Evolutionary conservation across 1,139 yeast species (phyloP), one percentile per base, ranked within the genome.

Genomic region (Meyerozyma elateridarum): DNA sequence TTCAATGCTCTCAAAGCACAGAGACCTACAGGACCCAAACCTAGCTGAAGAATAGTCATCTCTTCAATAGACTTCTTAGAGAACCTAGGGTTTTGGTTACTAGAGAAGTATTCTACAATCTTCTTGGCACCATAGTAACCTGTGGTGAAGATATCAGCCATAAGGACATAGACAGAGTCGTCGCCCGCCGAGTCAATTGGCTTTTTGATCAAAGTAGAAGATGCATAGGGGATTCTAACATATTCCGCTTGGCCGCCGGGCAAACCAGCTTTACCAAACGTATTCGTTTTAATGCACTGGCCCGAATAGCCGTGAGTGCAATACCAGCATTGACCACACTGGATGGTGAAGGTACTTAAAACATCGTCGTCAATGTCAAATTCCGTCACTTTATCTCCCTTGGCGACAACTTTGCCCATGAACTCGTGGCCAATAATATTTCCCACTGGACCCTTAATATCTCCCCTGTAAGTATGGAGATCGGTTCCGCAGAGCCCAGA

Each of bases 111-210:
- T 41, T 75, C 71, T 13, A 67, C 48, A 16, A 76, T 75, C 40
- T 67, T 66, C 38, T 62, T 64, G 8, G 61, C 71, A 22, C 83
- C 83, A 45, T 67, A 73, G 51, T 73, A 77, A 0, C 82, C 85
- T 1, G 85, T 78, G 22, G 79, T 74, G 51, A 78, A 78, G 34
- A 78, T 78, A 51, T 78, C 85, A 6, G 82, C 78, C 80, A 78
- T 73, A 41, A 78, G 51, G 6, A 76, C 71, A 29, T 76, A 70
- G 6, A 72, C 64, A 2, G 69, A 54, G 40, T 72, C 76, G 39
- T 67, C 64, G 2, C 29, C 26, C 4, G 31, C 25, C 8, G 34
- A 20, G n/a, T 36, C 36, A 8, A 48, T 39, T 4, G 77, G 78
- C 37, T 60, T 59, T 25, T 59, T 63, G 31, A 64, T 59, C 43